Conservation (phyloP, 345 rosid species). For the Euclidium syriacum region DNA sequence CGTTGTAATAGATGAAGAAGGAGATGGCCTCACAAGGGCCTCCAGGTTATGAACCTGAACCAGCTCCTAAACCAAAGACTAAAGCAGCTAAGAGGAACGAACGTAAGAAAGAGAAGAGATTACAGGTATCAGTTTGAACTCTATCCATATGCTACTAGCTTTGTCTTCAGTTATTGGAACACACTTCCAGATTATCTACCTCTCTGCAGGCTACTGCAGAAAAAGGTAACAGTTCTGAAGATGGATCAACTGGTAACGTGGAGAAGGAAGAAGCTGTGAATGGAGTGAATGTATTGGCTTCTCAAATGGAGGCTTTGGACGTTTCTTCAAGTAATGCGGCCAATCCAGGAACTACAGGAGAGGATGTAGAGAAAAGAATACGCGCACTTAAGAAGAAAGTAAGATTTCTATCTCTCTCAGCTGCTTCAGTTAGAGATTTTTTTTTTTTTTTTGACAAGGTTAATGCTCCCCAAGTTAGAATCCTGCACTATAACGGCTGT, state of each 20-base stretch:
- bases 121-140: slow-evolving; percentile 47
- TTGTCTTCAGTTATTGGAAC: not conserved
- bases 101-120: slow-evolving; percentile 85
- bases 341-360: slow-evolving; percentile 36
- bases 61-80: slow-evolving; percentile 60
- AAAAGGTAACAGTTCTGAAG: slow-evolving; percentile 52
- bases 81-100: slow-evolving; percentile 80
- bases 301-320: slow-evolving; percentile 57
- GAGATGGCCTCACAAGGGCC: slow-evolving; percentile 61
- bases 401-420: slow-evolving; percentile 17
- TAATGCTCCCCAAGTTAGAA: not conserved
- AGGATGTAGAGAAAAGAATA: slow-evolving; percentile 72
- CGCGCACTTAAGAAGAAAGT: slow-evolving; percentile 94
- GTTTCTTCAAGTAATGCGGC: slow-evolving; percentile 48
- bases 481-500: not conserved
- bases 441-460: not conserved
- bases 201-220: slow-evolving; percentile 60
- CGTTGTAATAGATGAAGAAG: slow-evolving; percentile 63
- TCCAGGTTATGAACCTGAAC: slow-evolving; percentile 82
- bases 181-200: not conserved
- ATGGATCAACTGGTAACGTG: slow-evolving; percentile 32
- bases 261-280: slow-evolving; percentile 31
- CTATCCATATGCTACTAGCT: not conserved
- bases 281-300: slow-evolving; percentile 49
- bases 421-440: not conserved